These are phyloP conservation scores for Leccinum longicurvipes DNA, from an alignment of 768 basidiomycete genomes.

Conservation along the genomic window DNA sequence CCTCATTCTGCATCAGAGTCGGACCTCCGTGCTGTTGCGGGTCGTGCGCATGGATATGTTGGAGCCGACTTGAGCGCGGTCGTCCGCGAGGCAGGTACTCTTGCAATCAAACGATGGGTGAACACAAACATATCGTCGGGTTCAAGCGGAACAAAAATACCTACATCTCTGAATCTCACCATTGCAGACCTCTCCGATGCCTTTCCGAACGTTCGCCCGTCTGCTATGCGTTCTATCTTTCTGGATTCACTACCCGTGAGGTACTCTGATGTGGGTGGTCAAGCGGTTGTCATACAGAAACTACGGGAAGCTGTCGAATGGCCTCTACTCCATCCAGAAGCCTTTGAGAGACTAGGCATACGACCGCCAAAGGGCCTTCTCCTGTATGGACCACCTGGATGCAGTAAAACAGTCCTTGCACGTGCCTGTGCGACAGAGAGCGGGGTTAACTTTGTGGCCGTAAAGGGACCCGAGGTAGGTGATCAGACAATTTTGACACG, in stretches of 20 bases:
- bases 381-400: slow-evolving; percentile 95
- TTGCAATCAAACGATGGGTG: slow-evolving; percentile 85
- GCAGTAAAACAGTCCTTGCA: slow-evolving; percentile 92
- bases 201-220: slow-evolving; percentile 80
- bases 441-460: slow-evolving; percentile 93
- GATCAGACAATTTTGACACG: not conserved
- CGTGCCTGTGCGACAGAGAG: slow-evolving; percentile 91
- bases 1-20: slow-evolving; percentile 65
- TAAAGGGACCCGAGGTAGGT: slow-evolving; percentile 93
- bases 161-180: slow-evolving; percentile 41
- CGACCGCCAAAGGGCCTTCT: slow-evolving; percentile 86
- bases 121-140: slow-evolving; percentile 18
- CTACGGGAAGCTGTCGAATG: slow-evolving; percentile 92
- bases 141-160: slow-evolving; percentile 4
- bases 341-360: slow-evolving; percentile 85
- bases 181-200: slow-evolving; percentile 64
- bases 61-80: slow-evolving; percentile 94
- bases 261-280: slow-evolving; percentile 91
- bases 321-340: slow-evolving; percentile 85
- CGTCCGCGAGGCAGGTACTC: slow-evolving; percentile 88
- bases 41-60: slow-evolving; percentile 91
- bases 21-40: slow-evolving; percentile 65
- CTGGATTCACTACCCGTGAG: slow-evolving; percentile 78
- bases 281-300: slow-evolving; percentile 74
- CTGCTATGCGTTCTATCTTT: slow-evolving; percentile 92